These are phyloP conservation scores for Samsoniella hepiali DNA, from an alignment of 2,329 filamentous ascomycete genomes.

Conservation along the genomic window DNA sequence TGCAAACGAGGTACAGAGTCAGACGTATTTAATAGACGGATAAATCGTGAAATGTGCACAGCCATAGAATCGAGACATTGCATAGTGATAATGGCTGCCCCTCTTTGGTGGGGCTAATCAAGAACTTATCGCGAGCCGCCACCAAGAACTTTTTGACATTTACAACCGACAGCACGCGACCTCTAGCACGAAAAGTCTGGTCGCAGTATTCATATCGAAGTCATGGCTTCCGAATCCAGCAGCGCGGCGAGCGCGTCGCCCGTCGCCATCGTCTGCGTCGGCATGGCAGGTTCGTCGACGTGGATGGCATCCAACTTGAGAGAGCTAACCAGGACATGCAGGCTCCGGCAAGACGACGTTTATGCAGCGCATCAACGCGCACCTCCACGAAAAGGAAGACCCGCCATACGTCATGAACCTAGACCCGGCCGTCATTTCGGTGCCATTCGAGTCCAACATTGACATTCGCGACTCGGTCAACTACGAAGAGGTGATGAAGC, in stretches of 20 bases:
- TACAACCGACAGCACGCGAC: not conserved
- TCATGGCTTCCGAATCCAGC: slow-evolving; percentile 35
- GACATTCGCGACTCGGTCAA: slow-evolving; percentile 98
- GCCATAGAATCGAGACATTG: not conserved
- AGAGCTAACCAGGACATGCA: slow-evolving; percentile 30
- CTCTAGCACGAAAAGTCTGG: not conserved
- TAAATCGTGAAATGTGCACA: not conserved
- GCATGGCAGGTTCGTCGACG: slow-evolving; percentile 75
- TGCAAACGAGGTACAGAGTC: too few species aligned
- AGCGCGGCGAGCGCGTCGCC: slow-evolving; percentile 42
- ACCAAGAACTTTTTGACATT: slow-evolving; percentile 10
- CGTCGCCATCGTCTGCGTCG: slow-evolving; percentile 85
- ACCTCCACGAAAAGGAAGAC: slow-evolving; percentile 76
- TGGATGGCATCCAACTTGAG: not conserved
- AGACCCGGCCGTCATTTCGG: slow-evolving; percentile 87
- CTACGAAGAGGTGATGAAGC: slow-evolving; percentile 99
- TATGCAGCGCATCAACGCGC: slow-evolving; percentile 95
- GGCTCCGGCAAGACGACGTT: slow-evolving; percentile 99
- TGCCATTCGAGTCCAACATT: slow-evolving; percentile 96
- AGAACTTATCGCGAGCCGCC: slow-evolving; percentile 11
- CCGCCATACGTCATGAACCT: slow-evolving; percentile 96
- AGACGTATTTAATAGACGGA: not conserved
- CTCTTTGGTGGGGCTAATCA: slow-evolving; percentile 14
- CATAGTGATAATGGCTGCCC: not conserved
- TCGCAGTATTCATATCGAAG: not conserved